Conservation (phyloP, 768 basidiomycete species). For the Gloeophyllum trabeum region DNA sequence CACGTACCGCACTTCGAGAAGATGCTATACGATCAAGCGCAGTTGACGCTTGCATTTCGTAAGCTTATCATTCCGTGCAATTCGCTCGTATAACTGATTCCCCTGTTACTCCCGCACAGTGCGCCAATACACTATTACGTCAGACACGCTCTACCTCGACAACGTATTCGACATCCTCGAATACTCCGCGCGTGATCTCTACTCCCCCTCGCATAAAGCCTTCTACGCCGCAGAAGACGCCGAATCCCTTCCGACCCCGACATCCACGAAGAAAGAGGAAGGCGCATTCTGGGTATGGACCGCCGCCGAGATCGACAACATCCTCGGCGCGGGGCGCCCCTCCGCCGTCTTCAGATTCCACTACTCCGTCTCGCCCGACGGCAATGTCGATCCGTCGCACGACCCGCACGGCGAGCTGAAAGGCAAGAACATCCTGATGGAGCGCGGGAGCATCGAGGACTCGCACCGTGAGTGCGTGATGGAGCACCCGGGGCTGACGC, state of each 20-base stretch:
- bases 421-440: slow-evolving; percentile 9
- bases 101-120: slow-evolving; percentile 9
- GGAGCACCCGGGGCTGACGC: neutral
- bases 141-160: neutral
- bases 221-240: slow-evolving; percentile 30
- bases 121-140: neutral
- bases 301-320: slow-evolving; percentile 17
- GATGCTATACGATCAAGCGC: slow-evolving; percentile 28
- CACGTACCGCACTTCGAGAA: slow-evolving; percentile 32
- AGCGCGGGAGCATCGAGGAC: neutral
- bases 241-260: slow-evolving; percentile 20
- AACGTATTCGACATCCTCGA: slow-evolving; percentile 21
- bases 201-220: slow-evolving; percentile 18
- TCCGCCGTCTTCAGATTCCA: slow-evolving; percentile 18
- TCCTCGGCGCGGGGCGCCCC: slow-evolving; percentile 14
- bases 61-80: slow-evolving; percentile 11
- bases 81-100: neutral
- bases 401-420: slow-evolving; percentile 26
- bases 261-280: slow-evolving; percentile 21
- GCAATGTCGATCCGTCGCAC: slow-evolving; percentile 24
- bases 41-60: slow-evolving; percentile 15
- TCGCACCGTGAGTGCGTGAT: neutral
- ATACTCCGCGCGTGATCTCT: slow-evolving; percentile 22
- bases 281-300: slow-evolving; percentile 30
- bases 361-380: slow-evolving; percentile 21